Conservation (phyloP, 371 early-diverging fungal species). For the Mortierella sp. region DNA sequence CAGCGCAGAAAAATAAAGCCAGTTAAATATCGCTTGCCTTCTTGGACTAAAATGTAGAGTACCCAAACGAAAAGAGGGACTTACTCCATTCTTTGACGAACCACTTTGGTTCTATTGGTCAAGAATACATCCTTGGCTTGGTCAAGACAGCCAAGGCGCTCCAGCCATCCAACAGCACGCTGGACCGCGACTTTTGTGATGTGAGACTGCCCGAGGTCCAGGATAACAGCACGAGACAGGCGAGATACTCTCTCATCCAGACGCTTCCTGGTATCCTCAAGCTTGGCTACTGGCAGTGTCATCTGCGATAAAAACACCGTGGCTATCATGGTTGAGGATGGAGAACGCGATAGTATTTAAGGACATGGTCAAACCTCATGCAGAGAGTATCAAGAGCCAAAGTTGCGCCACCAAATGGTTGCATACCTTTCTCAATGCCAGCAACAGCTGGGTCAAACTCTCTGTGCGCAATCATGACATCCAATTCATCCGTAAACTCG, state of each 20-base stretch:
- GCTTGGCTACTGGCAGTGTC: constrained; percentile 58
- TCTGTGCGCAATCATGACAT: constrained; percentile 89
- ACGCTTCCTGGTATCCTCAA: constrained; percentile 64
- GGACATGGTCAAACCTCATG: not conserved
- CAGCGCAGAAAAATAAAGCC: not conserved
- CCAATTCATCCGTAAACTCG: constrained; percentile 87
- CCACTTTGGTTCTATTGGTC: constrained; percentile 78
- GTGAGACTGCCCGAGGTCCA: constrained; percentile 85
- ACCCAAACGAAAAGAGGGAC: not conserved
- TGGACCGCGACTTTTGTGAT: constrained; percentile 85
- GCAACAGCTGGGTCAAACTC: constrained; percentile 88
- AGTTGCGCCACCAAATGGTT: not conserved
- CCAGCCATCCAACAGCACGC: constrained; percentile 84
- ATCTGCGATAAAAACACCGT: constrained; percentile 56
- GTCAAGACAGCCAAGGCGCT: constrained; percentile 83
- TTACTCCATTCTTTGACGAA: constrained; percentile 82
- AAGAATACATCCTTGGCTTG: constrained; percentile 77
- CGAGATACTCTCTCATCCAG: constrained; percentile 76
- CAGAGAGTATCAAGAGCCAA: not conserved
- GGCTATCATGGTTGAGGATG: constrained; percentile 21
- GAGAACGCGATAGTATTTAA: not conserved
- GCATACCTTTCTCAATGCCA: constrained; percentile 77
- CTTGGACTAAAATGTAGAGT: not conserved
- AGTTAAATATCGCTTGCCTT: not conserved
- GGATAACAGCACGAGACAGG: constrained; percentile 74